Conservation (phyloP, 2,329 filamentous ascomycete genomes). For the Emmonsiellopsis sp. region DNA sequence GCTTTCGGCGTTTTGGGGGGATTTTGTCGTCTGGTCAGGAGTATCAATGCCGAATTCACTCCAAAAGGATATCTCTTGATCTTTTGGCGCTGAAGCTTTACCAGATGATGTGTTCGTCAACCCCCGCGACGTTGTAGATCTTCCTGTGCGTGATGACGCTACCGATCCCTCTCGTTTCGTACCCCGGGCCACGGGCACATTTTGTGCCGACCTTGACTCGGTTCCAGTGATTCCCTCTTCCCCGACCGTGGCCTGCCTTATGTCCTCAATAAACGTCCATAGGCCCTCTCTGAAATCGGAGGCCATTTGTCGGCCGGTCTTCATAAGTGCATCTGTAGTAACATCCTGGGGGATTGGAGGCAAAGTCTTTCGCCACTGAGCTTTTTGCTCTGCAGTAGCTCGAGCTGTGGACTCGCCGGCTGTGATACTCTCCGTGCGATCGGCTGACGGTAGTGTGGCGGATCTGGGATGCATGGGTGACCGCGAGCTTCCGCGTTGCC, state of each 20-base stretch:
- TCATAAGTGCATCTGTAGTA: constrained; percentile 39
- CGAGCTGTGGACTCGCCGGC: constrained; percentile 12
- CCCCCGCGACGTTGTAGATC: constrained; percentile 18
- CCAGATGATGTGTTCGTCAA: constrained; percentile 25
- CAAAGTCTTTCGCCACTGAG: constrained; percentile 33
- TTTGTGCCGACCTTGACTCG: constrained; percentile 26
- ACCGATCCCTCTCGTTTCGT: constrained; percentile 23
- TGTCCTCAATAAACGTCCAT: constrained; percentile 90
- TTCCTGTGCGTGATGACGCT: constrained; percentile 15
- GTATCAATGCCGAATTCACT: constrained; percentile 43
- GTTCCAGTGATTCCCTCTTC: constrained; percentile 70
- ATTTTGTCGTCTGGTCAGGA: constrained; percentile 31
- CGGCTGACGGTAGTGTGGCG: constrained; percentile 32
- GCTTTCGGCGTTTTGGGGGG: constrained; percentile 12
- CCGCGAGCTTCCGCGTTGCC: constrained; percentile 16
- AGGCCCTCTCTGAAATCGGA: constrained; percentile 83
- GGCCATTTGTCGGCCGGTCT: constrained; percentile 65
- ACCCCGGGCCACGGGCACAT: constrained; percentile 21
- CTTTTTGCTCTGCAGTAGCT: constrained; percentile 26
- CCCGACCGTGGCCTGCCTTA: constrained; percentile 89
- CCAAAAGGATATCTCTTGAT: constrained; percentile 40
- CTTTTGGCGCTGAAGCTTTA: constrained; percentile 32
- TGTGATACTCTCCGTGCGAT: constrained; percentile 18
- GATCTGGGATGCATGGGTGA: constrained; percentile 29
- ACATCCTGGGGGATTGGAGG: constrained; percentile 31